These are phyloP conservation scores for Fagopyrum tataricum DNA, from an alignment of 148 eudicot species.

Conservation along the genomic window DNA sequence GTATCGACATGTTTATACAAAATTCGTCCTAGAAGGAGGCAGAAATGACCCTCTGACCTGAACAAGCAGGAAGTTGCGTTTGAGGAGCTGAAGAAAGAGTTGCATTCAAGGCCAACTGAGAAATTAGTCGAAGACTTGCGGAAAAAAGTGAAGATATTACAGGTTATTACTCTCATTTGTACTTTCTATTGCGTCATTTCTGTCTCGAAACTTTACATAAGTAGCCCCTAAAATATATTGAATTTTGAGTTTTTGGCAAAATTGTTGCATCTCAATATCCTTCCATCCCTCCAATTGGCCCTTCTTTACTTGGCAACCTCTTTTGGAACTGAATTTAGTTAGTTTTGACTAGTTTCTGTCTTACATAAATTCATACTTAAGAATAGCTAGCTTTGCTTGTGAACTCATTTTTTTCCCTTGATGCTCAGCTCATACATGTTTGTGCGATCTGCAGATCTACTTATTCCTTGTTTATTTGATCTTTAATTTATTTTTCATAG, in stretches of 20 bases:
- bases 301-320: background rate
- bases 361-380: too few relatives aligned
- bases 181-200: background rate
- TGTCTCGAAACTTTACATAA: background rate
- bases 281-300: background rate
- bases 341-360: background rate
- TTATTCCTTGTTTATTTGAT: too few relatives aligned
- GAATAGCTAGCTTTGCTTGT: too few relatives aligned
- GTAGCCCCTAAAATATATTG: background rate
- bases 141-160: conserved; percentile 90
- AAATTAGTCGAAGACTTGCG: conserved; percentile 93
- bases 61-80: conserved; percentile 59
- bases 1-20: background rate
- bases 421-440: too few relatives aligned
- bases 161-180: conserved; percentile 39
- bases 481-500: too few relatives aligned
- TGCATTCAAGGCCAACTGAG: conserved; percentile 75
- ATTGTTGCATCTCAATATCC: background rate
- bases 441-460: too few relatives aligned
- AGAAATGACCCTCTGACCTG: background rate
- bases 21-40: background rate
- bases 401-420: too few relatives aligned
- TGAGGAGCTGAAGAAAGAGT: conserved; percentile 79
- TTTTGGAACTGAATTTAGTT: background rate
- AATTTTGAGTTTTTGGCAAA: background rate